Percentiles rank a stretch among this genome's conserved stretches.
phyloP scores from a whole-genome alignment of 352 stramenopile species.

The Pythium oligandrum region DNA sequence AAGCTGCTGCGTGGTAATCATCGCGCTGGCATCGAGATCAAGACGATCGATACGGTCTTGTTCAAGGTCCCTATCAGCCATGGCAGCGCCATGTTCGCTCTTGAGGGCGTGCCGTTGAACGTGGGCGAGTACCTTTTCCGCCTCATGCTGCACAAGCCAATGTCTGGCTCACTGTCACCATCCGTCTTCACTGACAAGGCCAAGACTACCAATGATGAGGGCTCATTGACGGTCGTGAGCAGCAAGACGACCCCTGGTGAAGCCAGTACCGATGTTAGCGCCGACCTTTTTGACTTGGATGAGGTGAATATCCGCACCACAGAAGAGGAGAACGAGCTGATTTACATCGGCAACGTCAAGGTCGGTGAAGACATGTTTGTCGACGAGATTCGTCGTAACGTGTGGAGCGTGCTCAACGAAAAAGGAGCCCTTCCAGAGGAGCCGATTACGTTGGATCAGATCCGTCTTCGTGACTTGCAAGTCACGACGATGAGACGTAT shows the following conservation, averaged over 20 bases:
- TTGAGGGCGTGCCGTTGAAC: slow-evolving; percentile 61
- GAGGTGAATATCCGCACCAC: slow-evolving; percentile 47
- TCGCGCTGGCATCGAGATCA: slow-evolving; percentile 71
- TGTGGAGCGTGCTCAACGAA: slow-evolving; percentile 37
- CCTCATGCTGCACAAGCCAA: slow-evolving; percentile 49
- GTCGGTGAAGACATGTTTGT: slow-evolving; percentile 75
- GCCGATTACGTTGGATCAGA: slow-evolving; percentile 26
- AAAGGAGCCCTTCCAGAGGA: slow-evolving; percentile 32
- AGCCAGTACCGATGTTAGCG: neutral
- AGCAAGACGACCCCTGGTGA: slow-evolving; percentile 4
- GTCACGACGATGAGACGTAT: slow-evolving; percentile 66
- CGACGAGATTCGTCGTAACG: slow-evolving; percentile 56
- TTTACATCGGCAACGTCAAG: slow-evolving; percentile 53
- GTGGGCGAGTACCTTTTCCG: slow-evolving; percentile 77
- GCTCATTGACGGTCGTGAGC: slow-evolving; percentile 18
- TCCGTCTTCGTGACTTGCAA: slow-evolving; percentile 65
- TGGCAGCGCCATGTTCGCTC: slow-evolving; percentile 59
- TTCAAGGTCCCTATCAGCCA: slow-evolving; percentile 70
- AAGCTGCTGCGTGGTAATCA: slow-evolving; percentile 76
- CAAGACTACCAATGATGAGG: slow-evolving; percentile 2
- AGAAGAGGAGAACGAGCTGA: slow-evolving; percentile 51
- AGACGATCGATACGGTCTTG: slow-evolving; percentile 69
- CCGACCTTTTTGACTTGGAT: slow-evolving; percentile 47
- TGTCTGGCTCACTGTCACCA: neutral
- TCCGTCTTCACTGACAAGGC: neutral